phyloP scores from a whole-genome alignment of 768 basidiomycete genomes.

The Saitozyma podzolica region DNA sequence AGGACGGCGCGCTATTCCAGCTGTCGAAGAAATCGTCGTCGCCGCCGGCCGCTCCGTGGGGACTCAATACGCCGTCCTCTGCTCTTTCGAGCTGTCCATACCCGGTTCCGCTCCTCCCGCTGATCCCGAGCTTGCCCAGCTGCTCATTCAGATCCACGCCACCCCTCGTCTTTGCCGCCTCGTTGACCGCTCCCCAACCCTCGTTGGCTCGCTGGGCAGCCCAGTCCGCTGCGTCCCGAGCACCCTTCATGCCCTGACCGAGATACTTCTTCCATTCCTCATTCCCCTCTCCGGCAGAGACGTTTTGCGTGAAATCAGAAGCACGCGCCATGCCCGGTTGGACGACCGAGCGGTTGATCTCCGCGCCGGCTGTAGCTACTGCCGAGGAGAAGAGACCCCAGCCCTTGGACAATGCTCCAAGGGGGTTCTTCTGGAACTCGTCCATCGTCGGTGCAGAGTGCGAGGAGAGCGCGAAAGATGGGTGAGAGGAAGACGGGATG shows the following conservation, averaged over 20 bases:
- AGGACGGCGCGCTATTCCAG: constrained; percentile 50
- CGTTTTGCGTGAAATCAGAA: constrained; percentile 21
- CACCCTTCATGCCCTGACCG: constrained; percentile 15
- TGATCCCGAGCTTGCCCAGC: constrained; percentile 66
- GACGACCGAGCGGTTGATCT: constrained; percentile 80
- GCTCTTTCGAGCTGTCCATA: constrained; percentile 38
- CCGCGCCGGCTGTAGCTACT: constrained; percentile 67
- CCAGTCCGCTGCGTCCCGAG: constrained; percentile 35
- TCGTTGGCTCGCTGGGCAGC: constrained; percentile 40
- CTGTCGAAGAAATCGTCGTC: constrained; percentile 65
- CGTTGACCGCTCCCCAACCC: constrained; percentile 44
- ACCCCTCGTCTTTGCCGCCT: constrained; percentile 61
- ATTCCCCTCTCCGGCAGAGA: constrained; percentile 13
- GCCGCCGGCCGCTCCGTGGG: constrained; percentile 53
- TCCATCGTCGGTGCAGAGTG: constrained; percentile 72
- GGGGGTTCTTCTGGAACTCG: constrained; percentile 84
- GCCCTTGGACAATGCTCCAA: constrained; percentile 82
- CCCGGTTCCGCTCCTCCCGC: constrained; percentile 54
- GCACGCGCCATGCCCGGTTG: constrained; percentile 84
- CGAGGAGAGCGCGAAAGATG: constrained; percentile 73
- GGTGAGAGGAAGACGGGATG: constrained; percentile 58
- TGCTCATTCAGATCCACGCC: constrained; percentile 84
- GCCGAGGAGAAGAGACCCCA: constrained; percentile 94
- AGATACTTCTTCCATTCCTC: constrained; percentile 38
- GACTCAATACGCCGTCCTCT: constrained; percentile 37